These are phyloP conservation scores for Neonectria neomacrospora DNA, from an alignment of 2,329 filamentous ascomycete genomes.

Conservation along the genomic window DNA sequence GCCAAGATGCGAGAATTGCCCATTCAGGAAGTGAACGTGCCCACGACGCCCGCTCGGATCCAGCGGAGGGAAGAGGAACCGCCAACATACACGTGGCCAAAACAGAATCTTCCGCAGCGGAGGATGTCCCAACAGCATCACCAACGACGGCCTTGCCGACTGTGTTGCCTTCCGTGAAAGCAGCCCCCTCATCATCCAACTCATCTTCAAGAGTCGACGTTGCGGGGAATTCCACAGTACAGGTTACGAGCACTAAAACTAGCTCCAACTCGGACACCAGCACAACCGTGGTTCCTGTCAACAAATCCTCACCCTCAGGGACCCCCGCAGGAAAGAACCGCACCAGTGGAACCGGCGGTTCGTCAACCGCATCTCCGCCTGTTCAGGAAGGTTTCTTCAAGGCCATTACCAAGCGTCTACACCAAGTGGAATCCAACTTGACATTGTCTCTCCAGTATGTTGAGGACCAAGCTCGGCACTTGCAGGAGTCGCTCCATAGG, in stretches of 20 bases:
- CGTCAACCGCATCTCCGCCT: constrained; percentile 68
- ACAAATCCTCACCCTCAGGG: constrained; percentile 32
- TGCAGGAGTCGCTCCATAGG: constrained; percentile 86
- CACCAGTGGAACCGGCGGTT: constrained; percentile 42
- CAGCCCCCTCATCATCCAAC: constrained; percentile 31
- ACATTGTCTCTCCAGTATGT: constrained; percentile 95
- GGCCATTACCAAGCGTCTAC: constrained; percentile 90
- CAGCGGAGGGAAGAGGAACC: constrained; percentile 25
- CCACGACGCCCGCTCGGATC: constrained; percentile 14
- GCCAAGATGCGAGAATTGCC: constrained; percentile 7
- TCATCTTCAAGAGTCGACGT: constrained; percentile 30
- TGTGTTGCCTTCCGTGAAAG: constrained; percentile 30
- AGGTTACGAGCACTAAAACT: constrained; percentile 28
- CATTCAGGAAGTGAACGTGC: constrained; percentile 15
- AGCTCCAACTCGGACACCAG: constrained; percentile 23
- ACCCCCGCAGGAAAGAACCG: constrained; percentile 43
- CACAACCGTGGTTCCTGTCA: constrained; percentile 14
- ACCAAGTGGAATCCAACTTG: constrained; percentile 90
- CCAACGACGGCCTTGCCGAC: constrained; percentile 28
- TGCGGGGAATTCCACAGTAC: constrained; percentile 21
- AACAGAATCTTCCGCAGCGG: constrained; percentile 21
- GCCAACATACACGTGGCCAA: constrained; percentile 24
- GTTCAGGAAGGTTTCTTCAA: constrained; percentile 99
- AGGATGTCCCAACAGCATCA: constrained; percentile 27
- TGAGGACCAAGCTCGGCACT: constrained; percentile 90